phyloP scores from a whole-genome alignment of 768 basidiomycete genomes.

The Asterophora lycoperdoides region DNA sequence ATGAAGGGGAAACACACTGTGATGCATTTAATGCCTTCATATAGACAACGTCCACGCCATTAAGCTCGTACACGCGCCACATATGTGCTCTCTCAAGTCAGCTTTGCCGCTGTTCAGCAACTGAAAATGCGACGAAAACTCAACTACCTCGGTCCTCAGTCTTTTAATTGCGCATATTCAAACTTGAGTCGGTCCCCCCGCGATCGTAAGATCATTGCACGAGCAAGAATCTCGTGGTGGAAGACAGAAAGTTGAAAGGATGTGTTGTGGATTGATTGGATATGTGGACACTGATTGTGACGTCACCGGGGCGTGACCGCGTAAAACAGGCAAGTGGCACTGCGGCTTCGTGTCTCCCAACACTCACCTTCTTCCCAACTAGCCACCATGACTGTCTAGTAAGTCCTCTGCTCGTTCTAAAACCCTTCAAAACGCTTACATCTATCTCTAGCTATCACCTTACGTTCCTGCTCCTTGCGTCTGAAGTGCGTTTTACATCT shows the following conservation, averaged over 20 bases:
- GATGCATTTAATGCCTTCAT: no score
- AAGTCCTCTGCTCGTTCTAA: conserved; percentile 15
- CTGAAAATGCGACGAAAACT: no score
- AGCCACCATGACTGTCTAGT: conserved; percentile 46
- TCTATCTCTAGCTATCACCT: conserved; percentile 56
- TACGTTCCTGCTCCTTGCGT: conserved; percentile 75
- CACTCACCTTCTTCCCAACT: not conserved
- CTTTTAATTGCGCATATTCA: no score
- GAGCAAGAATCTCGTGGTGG: not conserved
- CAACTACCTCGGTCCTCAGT: no score
- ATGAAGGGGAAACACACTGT: no score
- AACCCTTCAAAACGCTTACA: conserved; percentile 20
- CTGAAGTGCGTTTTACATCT: conserved; percentile 45
- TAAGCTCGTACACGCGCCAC: no score
- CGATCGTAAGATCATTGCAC: no score
- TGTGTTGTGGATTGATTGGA: not conserved
- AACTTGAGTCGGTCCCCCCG: no score
- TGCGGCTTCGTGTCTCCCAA: conserved; percentile 1
- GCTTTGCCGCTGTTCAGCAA: no score
- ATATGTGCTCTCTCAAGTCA: no score
- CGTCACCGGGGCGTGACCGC: conserved; percentile 12
- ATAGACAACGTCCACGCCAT: no score
- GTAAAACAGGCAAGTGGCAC: not conserved
- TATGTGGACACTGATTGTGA: no score
- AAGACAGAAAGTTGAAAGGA: not conserved